phyloP scores from a whole-genome alignment of 176 grass and related monocot species.

The Alloteropsis semialata region DNA sequence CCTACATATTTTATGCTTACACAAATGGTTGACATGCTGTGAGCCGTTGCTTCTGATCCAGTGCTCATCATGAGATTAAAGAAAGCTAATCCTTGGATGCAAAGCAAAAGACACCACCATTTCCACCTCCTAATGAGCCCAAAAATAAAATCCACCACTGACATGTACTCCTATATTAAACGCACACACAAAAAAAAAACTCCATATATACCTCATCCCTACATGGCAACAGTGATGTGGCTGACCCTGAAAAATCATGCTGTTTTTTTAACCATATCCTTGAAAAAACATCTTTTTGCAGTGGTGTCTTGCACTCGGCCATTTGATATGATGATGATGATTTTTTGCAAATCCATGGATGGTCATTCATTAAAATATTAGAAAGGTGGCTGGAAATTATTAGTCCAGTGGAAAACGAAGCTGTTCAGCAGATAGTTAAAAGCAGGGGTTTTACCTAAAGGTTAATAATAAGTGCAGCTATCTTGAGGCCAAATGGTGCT shows the following conservation, averaged over 20 bases:
- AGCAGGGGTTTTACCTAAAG: background rate
- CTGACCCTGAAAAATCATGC: conserved; percentile 48
- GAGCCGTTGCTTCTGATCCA: conserved; percentile 37
- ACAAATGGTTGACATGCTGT: conserved; percentile 45
- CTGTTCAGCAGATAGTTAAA: background rate
- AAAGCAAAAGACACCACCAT: conserved; percentile 41
- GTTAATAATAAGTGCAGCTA: background rate
- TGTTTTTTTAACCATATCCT: conserved; percentile 35
- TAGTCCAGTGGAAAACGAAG: conserved; percentile 24
- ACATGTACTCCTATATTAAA: background rate
- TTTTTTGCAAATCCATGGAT: conserved; percentile 34
- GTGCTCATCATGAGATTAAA: conserved; percentile 49
- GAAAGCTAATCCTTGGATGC: conserved; percentile 42
- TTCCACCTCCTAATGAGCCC: conserved; percentile 24
- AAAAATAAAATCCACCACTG: conserved; percentile 16
- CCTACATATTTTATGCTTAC: conserved; percentile 41
- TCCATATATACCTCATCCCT: conserved; percentile 23
- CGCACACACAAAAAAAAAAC: background rate
- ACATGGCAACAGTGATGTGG: conserved; percentile 31
- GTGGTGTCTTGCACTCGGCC: conserved; percentile 26
- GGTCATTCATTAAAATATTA: conserved; percentile 19
- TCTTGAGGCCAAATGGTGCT: conserved; percentile 24
- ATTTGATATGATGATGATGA: conserved; percentile 9
- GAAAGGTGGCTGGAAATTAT: conserved; percentile 14
- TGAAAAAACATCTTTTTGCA: conserved; percentile 12